These are phyloP conservation scores for Penicillium expansum DNA, from an alignment of 2,329 filamentous ascomycete species.

Conservation along the genomic window DNA sequence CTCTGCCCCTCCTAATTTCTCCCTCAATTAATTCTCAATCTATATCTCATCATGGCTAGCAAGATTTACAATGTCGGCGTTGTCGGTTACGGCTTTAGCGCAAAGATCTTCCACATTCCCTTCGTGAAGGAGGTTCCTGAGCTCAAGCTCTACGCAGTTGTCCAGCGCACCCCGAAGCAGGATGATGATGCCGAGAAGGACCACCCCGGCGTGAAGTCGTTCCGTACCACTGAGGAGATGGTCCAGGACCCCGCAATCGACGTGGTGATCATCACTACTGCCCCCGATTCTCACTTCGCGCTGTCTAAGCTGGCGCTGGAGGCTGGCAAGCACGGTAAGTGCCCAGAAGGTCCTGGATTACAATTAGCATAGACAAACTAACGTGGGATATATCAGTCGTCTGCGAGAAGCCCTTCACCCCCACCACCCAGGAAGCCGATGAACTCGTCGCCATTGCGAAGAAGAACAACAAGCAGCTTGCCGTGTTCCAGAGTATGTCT, in stretches of 20 bases:
- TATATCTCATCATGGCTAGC: conserved; percentile 35
- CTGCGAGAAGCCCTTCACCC: conserved; percentile 80
- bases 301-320: conserved; percentile 64
- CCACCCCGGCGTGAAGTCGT: conserved; percentile 63
- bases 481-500: conserved; percentile 65
- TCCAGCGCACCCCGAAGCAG: conserved; percentile 67
- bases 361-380: not conserved
- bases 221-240: conserved; percentile 60
- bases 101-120: conserved; percentile 82
- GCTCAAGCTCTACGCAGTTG: conserved; percentile 69
- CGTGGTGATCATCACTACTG: conserved; percentile 68
- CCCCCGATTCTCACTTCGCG: conserved; percentile 67
- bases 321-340: conserved; percentile 63
- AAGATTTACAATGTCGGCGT: conserved; percentile 57
- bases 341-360: not conserved
- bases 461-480: conserved; percentile 53
- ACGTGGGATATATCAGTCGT: conserved; percentile 50
- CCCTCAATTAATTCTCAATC: conserved; percentile 21
- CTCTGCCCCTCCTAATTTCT: not conserved
- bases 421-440: conserved; percentile 65
- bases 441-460: conserved; percentile 58
- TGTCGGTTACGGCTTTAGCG: conserved; percentile 61
- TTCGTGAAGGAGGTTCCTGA: conserved; percentile 65
- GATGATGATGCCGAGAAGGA: conserved; percentile 67
- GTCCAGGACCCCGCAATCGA: conserved; percentile 65